Base-by-base conservation (phyloP, 2,329 filamentous ascomycete species). In the Hypoxylon sp. region DNA sequence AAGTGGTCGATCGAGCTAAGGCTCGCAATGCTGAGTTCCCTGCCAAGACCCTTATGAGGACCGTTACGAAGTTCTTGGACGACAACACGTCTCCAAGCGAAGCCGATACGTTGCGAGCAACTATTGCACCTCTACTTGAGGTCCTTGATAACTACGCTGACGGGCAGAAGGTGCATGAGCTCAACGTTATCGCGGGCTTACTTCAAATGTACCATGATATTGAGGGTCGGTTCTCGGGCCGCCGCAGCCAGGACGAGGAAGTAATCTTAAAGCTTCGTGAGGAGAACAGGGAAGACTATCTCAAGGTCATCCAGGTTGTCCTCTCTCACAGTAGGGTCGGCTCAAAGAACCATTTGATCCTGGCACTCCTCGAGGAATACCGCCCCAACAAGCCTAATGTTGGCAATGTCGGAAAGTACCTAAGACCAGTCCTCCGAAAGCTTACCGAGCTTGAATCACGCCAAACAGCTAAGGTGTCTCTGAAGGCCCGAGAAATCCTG, bases 401-500 rank as follows among this genome's bases (percentile, higher is more conserved):
- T 66, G 93, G 93, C 75, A 97, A 96, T 76, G 90, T 98, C 61
- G 91, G 88, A 79, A 97, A 97, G 80, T 89, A 94, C 81, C 90
- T 99, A 80, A 92, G 94, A 74, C 88, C 91, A 2, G 87, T 92
- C 17, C 87, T 99, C 25, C 92, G 92, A 78, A 92, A 91, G 81
- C 86, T 99, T 73, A 94, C 96, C 0, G 96, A 99, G 79, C 89
- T 99, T 13, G 93, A 97, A 81, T 94, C 92, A 82, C 82, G 89
- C 84, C 77, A 87, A 55, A 96, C 95, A 10, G 93, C 95, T 72
- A 99, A 98, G 89, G 95, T 99, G 45, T 93, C 95, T 0, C 87
- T 99, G 73, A 99, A 99, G 86, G 95, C 96, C 49, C 92, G 96
- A 78, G 96, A 99, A 83, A 91, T 98, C 56, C 90, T 99, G 76